Evolutionary conservation across 2,329 filamentous ascomycete species (phyloP).

Genomic region (Didymella glomerata): DNA sequence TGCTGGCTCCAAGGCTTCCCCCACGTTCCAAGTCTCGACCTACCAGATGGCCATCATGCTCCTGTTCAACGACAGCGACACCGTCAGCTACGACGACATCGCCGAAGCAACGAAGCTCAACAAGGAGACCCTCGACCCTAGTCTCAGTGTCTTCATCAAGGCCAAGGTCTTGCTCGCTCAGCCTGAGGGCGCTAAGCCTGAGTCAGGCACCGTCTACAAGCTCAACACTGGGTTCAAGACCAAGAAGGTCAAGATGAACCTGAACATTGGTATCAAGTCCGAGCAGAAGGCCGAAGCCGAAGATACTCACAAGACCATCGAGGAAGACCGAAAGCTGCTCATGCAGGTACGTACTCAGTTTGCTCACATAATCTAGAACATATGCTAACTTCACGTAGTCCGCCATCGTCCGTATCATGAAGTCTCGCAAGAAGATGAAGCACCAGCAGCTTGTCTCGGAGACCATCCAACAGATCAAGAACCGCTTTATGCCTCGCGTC

Average conservation of each 20-base stretch:
- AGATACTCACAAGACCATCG: constrained; percentile 99
- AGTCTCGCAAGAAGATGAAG: constrained; percentile 98
- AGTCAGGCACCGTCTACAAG: constrained; percentile 78
- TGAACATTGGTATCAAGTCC: constrained; percentile 93
- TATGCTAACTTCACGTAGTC: constrained; percentile 68
- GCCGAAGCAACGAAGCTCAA: constrained; percentile 80
- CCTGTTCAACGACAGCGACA: constrained; percentile 91
- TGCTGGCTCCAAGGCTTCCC: constrained; percentile 74
- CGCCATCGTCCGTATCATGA: constrained; percentile 99
- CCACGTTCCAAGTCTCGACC: constrained; percentile 95
- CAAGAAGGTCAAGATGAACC: constrained; percentile 97
- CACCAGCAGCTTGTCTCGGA: constrained; percentile 93
- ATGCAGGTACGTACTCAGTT: constrained; percentile 77
- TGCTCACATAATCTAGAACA: not conserved
- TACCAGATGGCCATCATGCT: constrained; percentile 98
- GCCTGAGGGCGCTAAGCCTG: constrained; percentile 77
- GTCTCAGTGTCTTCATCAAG: constrained; percentile 86
- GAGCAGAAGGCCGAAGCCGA: constrained; percentile 96
- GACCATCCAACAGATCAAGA: constrained; percentile 93
- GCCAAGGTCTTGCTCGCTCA: constrained; percentile 84
- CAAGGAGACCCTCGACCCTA: constrained; percentile 84
- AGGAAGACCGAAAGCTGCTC: constrained; percentile 95
- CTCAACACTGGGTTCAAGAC: constrained; percentile 97
- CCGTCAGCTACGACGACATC: constrained; percentile 87
- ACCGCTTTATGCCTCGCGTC: constrained; percentile 90